Evolutionary conservation across 805 yeast genomes (phyloP).

Genomic region (Spathaspora hagerdaliae): DNA sequence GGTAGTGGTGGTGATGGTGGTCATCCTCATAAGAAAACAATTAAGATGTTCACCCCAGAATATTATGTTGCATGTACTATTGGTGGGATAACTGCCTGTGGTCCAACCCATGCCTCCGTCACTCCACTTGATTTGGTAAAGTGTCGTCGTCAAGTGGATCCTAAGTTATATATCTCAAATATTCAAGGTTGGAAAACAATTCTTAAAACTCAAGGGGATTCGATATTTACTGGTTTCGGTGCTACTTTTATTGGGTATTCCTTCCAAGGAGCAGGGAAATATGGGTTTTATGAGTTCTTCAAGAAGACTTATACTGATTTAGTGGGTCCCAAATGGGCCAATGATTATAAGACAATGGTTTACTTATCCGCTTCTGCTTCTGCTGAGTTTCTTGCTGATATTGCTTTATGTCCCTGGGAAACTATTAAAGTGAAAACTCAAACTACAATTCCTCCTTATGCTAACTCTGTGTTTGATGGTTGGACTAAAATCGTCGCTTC

Average conservation of each 20-base stretch:
- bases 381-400: conserved; percentile 92
- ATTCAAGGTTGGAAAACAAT: conserved; percentile 79
- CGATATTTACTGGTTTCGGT: conserved; percentile 82
- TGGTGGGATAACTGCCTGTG: conserved; percentile 87
- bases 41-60: conserved; percentile 55
- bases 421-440: conserved; percentile 93
- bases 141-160: conserved; percentile 86
- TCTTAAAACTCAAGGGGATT: conserved; percentile 71
- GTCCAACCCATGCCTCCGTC: conserved; percentile 92
- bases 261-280: conserved; percentile 95
- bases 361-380: conserved; percentile 84
- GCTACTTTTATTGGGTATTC: conserved; percentile 94
- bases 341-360: conserved; percentile 65
- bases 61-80: conserved; percentile 70
- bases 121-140: conserved; percentile 93
- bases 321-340: conserved; percentile 60
- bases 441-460: conserved; percentile 86
- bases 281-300: conserved; percentile 91
- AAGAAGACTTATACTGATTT: conserved; percentile 70
- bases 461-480: conserved; percentile 60
- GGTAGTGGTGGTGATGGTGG: background rate
- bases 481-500: conserved; percentile 58
- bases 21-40: conserved; percentile 19
- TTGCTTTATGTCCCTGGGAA: conserved; percentile 89
- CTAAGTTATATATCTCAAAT: conserved; percentile 69